These are phyloP conservation scores for Cerrena zonata DNA, from an alignment of 1,284 basidiomycete species.

Conservation along the genomic window DNA sequence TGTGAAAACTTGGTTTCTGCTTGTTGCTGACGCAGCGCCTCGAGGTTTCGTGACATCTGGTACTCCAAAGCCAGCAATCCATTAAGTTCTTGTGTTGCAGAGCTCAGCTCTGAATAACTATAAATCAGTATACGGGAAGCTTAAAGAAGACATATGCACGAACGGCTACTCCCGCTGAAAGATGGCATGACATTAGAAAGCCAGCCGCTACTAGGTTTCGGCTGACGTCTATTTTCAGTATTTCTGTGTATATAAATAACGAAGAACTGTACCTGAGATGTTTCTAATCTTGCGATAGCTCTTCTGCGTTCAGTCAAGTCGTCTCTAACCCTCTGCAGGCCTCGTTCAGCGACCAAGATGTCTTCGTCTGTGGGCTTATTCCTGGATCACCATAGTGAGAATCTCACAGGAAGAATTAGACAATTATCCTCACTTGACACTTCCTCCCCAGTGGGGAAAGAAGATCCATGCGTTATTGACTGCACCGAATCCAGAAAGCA, in stretches of 20 bases:
- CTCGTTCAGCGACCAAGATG: conserved; percentile 42
- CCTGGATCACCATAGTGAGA: conserved; percentile 16
- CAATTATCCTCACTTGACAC: conserved; percentile 18
- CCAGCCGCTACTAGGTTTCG: conserved; percentile 35
- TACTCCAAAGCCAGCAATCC: conserved; percentile 64
- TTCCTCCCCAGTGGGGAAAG: conserved; percentile 29
- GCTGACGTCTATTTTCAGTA: conserved; percentile 14
- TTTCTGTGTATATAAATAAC: background rate
- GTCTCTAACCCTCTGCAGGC: conserved; percentile 45
- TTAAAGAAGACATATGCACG: conserved; percentile 15
- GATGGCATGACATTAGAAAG: conserved; percentile 42
- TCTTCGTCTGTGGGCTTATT: conserved; percentile 43
- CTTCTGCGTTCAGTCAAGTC: conserved; percentile 39
- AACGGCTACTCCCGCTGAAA: conserved; percentile 46
- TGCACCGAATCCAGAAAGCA: conserved; percentile 71
- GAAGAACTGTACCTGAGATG: conserved; percentile 25
- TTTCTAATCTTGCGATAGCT: conserved; percentile 32
- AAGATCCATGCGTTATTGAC: conserved; percentile 57
- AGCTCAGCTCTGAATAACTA: conserved; percentile 29
- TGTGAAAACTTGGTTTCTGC: conserved; percentile 44
- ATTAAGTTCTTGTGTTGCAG: conserved; percentile 45
- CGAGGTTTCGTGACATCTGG: conserved; percentile 59
- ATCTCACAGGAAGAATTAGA: background rate
- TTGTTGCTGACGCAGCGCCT: conserved; percentile 43
- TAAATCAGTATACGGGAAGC: too few species aligned